Conservation (phyloP, 805 yeast species). For the Kuraishia molischiana region DNA sequence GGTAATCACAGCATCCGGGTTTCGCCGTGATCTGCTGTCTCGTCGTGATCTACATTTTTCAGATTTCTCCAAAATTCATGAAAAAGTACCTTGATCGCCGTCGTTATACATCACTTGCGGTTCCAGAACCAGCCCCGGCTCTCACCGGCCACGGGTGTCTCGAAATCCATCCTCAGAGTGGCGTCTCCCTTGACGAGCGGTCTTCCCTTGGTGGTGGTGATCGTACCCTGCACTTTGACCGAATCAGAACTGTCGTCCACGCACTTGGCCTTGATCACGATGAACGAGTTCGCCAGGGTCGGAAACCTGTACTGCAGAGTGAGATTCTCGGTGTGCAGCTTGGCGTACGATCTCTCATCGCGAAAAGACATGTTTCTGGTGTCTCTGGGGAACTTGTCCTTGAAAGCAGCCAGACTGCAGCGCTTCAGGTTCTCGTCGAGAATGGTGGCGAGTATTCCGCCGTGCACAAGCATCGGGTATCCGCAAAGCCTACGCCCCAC, state of each 20-base stretch:
- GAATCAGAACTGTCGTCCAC: conserved; percentile 15
- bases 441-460: conserved; percentile 77
- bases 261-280: conserved; percentile 49
- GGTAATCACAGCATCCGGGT: not conserved
- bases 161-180: conserved; percentile 16
- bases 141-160: not conserved
- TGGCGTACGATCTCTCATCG: conserved; percentile 11
- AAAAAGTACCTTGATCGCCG: too few relatives aligned
- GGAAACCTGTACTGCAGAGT: conserved; percentile 56
- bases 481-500: conserved; percentile 76
- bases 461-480: conserved; percentile 81
- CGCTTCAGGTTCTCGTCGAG: conserved; percentile 68
- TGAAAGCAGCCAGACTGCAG: conserved; percentile 29
- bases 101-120: too few relatives aligned
- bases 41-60: too few relatives aligned
- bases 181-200: conserved; percentile 51
- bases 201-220: conserved; percentile 44
- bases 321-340: conserved; percentile 36
- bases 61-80: too few relatives aligned
- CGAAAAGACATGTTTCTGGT: conserved; percentile 15
- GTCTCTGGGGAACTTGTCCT: conserved; percentile 12
- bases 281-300: conserved; percentile 68
- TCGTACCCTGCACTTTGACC: conserved; percentile 36
- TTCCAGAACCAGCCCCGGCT: conserved; percentile 5
- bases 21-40: too few relatives aligned